Conservation (phyloP, 1,284 basidiomycete species). For the Ustilago bromivora region DNA sequence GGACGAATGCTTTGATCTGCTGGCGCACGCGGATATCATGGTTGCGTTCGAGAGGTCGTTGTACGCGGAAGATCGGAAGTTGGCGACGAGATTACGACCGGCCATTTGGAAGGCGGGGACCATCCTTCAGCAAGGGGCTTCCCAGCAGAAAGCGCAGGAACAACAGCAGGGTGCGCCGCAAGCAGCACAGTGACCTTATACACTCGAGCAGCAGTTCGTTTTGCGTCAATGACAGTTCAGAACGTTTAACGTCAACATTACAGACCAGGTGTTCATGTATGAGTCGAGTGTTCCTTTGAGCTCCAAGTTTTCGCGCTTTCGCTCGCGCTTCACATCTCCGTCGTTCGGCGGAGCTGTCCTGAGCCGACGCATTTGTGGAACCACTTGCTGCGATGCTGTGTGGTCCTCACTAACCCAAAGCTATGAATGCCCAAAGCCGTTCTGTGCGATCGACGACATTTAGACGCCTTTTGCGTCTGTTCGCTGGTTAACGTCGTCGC, state of each 20-base stretch:
- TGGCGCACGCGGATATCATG: constrained; percentile 57
- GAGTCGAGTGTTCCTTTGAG: too few relatives aligned
- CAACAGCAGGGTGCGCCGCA: constrained; percentile 1
- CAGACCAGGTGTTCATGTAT: not conserved
- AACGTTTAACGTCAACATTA: not conserved
- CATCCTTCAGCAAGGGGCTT: not conserved
- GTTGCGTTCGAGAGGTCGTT: constrained; percentile 43
- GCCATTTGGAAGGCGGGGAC: constrained; percentile 27
- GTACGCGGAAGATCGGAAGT: constrained; percentile 22
- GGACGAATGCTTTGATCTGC: constrained; percentile 50
- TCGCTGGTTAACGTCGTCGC: not conserved
- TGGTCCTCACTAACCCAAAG: too few relatives aligned
- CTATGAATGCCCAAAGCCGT: too few relatives aligned
- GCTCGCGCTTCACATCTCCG: too few relatives aligned
- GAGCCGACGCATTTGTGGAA: too few relatives aligned
- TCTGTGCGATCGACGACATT: too few relatives aligned
- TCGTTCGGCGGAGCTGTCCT: too few relatives aligned
- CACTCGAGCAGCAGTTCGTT: not conserved
- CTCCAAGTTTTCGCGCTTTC: too few relatives aligned
- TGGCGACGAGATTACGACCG: constrained; percentile 25
- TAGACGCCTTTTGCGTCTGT: too few relatives aligned
- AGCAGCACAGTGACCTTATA: not conserved
- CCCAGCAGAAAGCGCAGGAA: constrained; percentile 3
- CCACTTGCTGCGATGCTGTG: too few relatives aligned
- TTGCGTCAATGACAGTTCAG: not conserved